Percentiles rank a stretch among this genome's conserved stretches.
Conservation (phyloP, 1,139 yeast genomes). For the Blastobotrys elegans region DNA sequence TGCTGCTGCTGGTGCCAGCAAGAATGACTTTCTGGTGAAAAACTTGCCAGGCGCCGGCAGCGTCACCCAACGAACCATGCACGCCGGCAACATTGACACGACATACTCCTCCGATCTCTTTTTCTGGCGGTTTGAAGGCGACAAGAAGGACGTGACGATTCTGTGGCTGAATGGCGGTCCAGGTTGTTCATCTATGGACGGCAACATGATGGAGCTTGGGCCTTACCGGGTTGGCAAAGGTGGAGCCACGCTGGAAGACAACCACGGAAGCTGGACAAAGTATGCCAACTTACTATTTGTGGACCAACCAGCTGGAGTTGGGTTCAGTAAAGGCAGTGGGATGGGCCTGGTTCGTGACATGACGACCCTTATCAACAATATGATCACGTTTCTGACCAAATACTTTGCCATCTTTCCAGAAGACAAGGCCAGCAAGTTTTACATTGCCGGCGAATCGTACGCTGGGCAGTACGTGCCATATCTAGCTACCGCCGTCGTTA, state of each 20-base stretch:
- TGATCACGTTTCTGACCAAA: constrained; percentile 58
- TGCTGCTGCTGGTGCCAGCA: constrained; percentile 9
- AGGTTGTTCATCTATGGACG: constrained; percentile 98
- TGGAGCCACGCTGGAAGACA: constrained; percentile 40
- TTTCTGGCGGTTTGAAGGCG: constrained; percentile 56
- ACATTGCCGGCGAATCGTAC: constrained; percentile 90
- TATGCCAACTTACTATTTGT: constrained; percentile 75
- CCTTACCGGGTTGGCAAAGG: constrained; percentile 60
- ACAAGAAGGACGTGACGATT: constrained; percentile 30
- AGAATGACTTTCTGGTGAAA: constrained; percentile 35
- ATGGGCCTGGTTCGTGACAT: constrained; percentile 44
- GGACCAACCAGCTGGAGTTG: constrained; percentile 96
- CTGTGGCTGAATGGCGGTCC: constrained; percentile 86
- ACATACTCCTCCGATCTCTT: constrained; percentile 44
- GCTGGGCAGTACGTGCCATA: constrained; percentile 97
- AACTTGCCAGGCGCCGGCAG: constrained; percentile 34
- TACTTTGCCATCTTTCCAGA: constrained; percentile 73
- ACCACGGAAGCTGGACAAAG: constrained; percentile 82
- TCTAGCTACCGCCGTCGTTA: constrained; percentile 59
- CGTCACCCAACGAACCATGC: constrained; percentile 30
- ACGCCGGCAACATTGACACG: constrained; percentile 27
- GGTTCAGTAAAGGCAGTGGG: constrained; percentile 69
- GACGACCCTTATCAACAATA: constrained; percentile 48
- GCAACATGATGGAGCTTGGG: constrained; percentile 89
- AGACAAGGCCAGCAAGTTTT: constrained; percentile 54